Conservation (phyloP, 1,284 basidiomycete genomes). For the Cerrena zonata region DNA sequence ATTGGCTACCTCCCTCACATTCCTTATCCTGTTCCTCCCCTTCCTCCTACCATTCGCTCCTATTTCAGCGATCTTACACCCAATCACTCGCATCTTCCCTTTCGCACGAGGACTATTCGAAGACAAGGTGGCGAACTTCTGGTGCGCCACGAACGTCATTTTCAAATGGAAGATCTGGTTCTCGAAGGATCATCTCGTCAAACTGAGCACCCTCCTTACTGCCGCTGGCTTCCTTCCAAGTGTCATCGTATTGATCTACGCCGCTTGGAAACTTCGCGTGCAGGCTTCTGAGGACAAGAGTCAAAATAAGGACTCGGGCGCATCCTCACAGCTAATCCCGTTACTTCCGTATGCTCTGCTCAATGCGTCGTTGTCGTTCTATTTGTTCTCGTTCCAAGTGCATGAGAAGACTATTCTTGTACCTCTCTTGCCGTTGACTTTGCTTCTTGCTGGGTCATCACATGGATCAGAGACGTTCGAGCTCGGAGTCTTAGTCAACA, state of each 20-base stretch:
- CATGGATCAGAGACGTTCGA: constrained; percentile 62
- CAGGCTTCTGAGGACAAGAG: constrained; percentile 6
- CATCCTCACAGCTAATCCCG: constrained; percentile 43
- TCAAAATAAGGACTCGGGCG: constrained; percentile 9
- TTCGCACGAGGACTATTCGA: constrained; percentile 88
- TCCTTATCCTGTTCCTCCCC: constrained; percentile 68
- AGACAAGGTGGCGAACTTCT: constrained; percentile 95
- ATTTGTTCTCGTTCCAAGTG: constrained; percentile 92
- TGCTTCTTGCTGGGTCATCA: constrained; percentile 66
- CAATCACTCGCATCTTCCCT: constrained; percentile 82
- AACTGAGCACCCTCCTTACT: constrained; percentile 53
- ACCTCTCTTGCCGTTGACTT: constrained; percentile 77
- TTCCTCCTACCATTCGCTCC: constrained; percentile 63
- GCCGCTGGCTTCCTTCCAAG: constrained; percentile 62
- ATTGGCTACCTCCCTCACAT: constrained; percentile 50
- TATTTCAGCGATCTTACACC: constrained; percentile 47
- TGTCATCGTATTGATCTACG: constrained; percentile 48
- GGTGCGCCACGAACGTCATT: constrained; percentile 87
- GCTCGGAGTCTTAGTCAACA: constrained; percentile 77
- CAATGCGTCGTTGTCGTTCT: constrained; percentile 80
- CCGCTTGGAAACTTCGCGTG: constrained; percentile 37
- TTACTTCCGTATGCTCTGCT: constrained; percentile 68
- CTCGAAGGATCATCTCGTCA: constrained; percentile 45
- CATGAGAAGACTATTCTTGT: constrained; percentile 92
- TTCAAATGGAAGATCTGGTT: constrained; percentile 73